Percentiles rank a stretch among this genome's conserved stretches.
phyloP scores from a whole-genome alignment of 345 rosid genomes.

The Lenwebbia sp. region DNA sequence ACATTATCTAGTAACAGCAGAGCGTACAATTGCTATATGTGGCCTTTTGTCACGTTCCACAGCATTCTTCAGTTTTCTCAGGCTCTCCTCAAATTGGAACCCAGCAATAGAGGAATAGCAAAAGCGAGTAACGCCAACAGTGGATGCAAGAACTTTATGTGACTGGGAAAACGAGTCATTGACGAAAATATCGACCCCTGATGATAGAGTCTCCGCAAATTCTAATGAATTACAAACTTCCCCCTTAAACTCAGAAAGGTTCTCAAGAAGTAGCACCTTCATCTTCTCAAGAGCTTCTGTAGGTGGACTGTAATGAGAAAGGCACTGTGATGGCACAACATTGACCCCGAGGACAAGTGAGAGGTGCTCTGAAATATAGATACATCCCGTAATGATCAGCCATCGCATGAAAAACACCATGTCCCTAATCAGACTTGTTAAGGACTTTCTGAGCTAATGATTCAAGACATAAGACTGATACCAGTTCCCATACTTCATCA shows the following conservation, averaged over 20 bases:
- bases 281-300: constrained; percentile 16
- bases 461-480: neutral
- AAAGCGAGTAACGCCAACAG: constrained; percentile 44
- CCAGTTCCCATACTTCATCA: neutral
- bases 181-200: constrained; percentile 57
- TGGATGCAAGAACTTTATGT: constrained; percentile 60
- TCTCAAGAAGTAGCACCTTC: constrained; percentile 36
- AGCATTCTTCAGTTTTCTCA: constrained; percentile 27
- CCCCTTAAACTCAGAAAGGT: constrained; percentile 42
- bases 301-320: constrained; percentile 10
- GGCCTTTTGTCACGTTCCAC: constrained; percentile 28
- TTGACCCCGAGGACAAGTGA: constrained; percentile 28
- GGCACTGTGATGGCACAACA: constrained; percentile 18
- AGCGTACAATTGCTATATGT: constrained; percentile 51
- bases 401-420: neutral
- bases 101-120: constrained; percentile 49
- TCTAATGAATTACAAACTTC: constrained; percentile 46
- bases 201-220: constrained; percentile 38
- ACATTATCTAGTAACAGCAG: neutral
- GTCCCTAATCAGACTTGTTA: neutral
- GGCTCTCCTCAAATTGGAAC: constrained; percentile 44
- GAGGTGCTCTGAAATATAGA: constrained; percentile 28
- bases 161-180: constrained; percentile 48
- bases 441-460: neutral
- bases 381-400: neutral